Base-by-base conservation (phyloP, 441 rosid species). In the Melastoma candidum region DNA sequence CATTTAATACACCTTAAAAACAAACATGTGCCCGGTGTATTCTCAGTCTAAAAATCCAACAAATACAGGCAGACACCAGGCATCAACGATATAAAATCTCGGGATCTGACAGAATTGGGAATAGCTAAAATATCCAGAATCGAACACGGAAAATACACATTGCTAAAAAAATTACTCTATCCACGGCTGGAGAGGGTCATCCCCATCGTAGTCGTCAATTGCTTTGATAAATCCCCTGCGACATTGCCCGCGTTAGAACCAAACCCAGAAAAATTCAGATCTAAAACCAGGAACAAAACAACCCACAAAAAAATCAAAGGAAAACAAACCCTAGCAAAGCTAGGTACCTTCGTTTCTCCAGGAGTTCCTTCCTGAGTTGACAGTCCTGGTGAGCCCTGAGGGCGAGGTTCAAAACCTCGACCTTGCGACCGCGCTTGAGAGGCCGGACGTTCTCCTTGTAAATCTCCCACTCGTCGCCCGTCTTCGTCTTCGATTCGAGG, bases 391-490 rank as follows among this genome's bases (percentile, higher is more conserved):
- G 85, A 44, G 95, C 81, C 69, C 72, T 78, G 59, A 88, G 97
- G 53, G 97, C 71, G 22, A 79, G 63, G 70, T 88, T 93, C 56
- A 92, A 71, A 56, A 79, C 70, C 45, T 65, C 29, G 46, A 92
- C 78, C 17, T 85, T 82, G 46, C 95, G 95, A 26, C 97, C 97
- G 63, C 97, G 71, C 76, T 88, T 88, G 47, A 93, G 64, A 0
- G 97, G 95, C 61, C 92, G 68, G 1, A 88, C 85, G 63, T 93
- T 88, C 63, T 93, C 95, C 64, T 93, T 93, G 77, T 67, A 93
- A 46, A 81, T 75, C 68, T 92, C 97, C 98, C 98, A 92, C 63
- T 92, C 95, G 47, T 68, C 44, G 2, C 97, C 90, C 0, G 90
- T 85, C 73, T 85, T 83, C 60, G 76, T 73, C 49, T 77, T 82